Evolutionary conservation across 306 rosid species (phyloP), one percentile per base, ranked within the genome.

Genomic region (Malus orientalis): DNA sequence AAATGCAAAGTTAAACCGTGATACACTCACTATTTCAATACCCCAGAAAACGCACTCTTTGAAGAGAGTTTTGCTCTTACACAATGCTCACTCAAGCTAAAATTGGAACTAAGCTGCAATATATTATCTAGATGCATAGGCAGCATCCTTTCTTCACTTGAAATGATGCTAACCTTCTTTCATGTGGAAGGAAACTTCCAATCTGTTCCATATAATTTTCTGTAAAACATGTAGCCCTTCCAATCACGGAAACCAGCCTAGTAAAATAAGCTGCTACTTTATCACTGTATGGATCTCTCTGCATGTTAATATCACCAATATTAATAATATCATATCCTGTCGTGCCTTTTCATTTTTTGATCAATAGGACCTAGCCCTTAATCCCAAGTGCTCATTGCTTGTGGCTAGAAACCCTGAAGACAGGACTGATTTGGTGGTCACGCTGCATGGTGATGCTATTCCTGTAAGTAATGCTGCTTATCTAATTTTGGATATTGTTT

Each of bases 321-420:
- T 73, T 36, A 36, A 11, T 4, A 3, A 30, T 82, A 38, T 74
- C n/a, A 16, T 30, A 19, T 36, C 70, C 25, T 44, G 20, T 66
- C 27, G 1, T 36, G 47, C 6, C 19, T 2, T 30, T 32, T 18
- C 30, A 1, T 49, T 22, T 68, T 44, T 69, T 55, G 78, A 59
- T 68, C 49, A 22, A 61, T 85, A 95, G 98, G 96, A 92, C 82
- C 83, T 95, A 73, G 69, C 87, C 69, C 87, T 82, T 47, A 91
- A 89, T 76, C 86, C 90, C 59, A 92, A 92, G 87, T 95, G 98
- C 80, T 89, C 98, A 27, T 82, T 95, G 82, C 97, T 95, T 75
- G 84, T 95, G 81, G 92, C 97, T 71, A 89, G 87, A 89, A 93
- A 95, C 83, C 90, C 92, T 23, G 97, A 90, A 71, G 97, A 95